A percentile compares a stretch with the other conserved stretches of the same genome.
These are phyloP conservation scores for Pachyrhizus erosus DNA, from an alignment of 306 rosid genomes.

Conservation along the genomic window DNA sequence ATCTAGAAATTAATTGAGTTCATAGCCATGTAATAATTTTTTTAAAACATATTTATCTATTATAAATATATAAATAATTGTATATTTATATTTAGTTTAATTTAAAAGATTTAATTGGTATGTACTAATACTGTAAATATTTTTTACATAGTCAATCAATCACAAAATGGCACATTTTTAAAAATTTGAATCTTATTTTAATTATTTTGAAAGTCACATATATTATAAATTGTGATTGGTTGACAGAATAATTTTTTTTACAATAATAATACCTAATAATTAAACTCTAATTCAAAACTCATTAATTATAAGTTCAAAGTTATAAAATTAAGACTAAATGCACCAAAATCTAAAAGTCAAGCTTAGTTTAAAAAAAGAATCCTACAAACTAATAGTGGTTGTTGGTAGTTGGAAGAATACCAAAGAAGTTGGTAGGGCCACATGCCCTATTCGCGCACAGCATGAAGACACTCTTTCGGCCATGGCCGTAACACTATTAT, in stretches of 20 bases:
- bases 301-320: neutral
- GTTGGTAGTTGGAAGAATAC: constrained; percentile 13
- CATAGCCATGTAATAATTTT: neutral
- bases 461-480: constrained; percentile 36
- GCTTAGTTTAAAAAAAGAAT: neutral
- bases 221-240: no score
- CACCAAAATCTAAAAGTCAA: neutral
- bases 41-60: neutral
- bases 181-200: no score
- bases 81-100: neutral
- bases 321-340: neutral
- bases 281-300: neutral
- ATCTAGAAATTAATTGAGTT: no score
- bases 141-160: no score
- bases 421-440: constrained; percentile 33
- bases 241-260: no score
- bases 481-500: constrained; percentile 32
- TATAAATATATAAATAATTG: neutral
- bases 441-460: neutral
- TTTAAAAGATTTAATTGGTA: no score
- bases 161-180: no score
- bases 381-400: neutral
- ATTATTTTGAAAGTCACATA: no score
- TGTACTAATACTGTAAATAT: no score
- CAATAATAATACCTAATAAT: no score